These are phyloP conservation scores for Primulina tabacum DNA, from an alignment of 257 asterid species.

Conservation along the genomic window DNA sequence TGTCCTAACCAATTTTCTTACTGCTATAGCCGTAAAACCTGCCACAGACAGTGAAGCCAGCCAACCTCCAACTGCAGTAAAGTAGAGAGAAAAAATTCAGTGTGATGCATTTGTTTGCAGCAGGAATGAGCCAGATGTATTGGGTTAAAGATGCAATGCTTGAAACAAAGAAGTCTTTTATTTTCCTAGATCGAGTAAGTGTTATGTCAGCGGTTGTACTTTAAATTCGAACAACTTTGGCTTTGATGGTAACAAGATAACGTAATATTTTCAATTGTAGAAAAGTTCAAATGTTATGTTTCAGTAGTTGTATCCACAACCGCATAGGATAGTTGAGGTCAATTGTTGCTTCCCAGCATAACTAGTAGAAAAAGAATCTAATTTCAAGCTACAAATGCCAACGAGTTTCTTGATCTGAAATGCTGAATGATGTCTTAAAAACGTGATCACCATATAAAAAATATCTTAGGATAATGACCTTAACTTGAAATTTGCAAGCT, in stretches of 20 bases:
- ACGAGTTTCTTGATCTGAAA: neutral
- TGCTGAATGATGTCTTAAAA: neutral
- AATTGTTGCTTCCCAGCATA: no score
- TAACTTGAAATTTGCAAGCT: neutral
- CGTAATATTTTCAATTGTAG: no score
- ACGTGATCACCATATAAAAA: neutral
- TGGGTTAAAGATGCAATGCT: neutral
- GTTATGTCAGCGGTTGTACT: neutral
- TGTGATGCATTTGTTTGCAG: neutral
- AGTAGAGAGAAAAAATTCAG: neutral
- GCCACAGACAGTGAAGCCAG: slow-evolving; percentile 86
- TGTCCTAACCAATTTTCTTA: slow-evolving; percentile 82
- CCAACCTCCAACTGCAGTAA: slow-evolving; percentile 83
- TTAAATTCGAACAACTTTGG: neutral
- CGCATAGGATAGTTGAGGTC: no score
- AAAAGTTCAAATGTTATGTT: no score
- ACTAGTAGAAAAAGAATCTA: neutral
- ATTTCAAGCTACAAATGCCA: neutral
- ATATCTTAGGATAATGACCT: no score
- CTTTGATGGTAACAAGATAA: neutral
- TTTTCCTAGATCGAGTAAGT: neutral
- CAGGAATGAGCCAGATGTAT: neutral
- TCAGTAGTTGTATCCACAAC: no score
- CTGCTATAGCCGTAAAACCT: slow-evolving; percentile 83
- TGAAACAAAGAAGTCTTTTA: neutral